Evolutionary conservation across 1,284 basidiomycete species (phyloP), one percentile per base, ranked within the genome.

Genomic region (Phellinidium pouzarii): DNA sequence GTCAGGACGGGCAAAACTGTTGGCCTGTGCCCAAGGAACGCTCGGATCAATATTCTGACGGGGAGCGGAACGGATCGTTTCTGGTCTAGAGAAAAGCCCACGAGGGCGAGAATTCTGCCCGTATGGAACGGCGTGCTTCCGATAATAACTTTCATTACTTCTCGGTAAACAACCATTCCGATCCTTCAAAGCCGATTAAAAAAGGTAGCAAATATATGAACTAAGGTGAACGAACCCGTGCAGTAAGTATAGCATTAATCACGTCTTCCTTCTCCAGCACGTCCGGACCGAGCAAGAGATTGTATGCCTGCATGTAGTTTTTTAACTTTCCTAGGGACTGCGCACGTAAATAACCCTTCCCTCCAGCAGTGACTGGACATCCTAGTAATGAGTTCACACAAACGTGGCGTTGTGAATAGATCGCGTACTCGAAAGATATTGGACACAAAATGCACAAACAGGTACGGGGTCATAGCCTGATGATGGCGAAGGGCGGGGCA

Each of bases 401-500:
- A 42, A 49, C 12, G 42, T 25, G 31, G 19, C 44, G 19, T 4
- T 20, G 40, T 8, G 40, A 31, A 47, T 1, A 37, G 56, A 49
- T 47, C 26, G 72, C 84, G 52, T 64, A 89, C 86, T 78, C 42
- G 66, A 79, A 26, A 89, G 66, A 60, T 76, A 73, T 52, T 87
- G 85, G 41, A 87, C 80, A 65, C 86, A 89, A 62, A 72, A 87
- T 2, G 71, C 79, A 60, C 86, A 89, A 22, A 89, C 86, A 27
- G 73, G 67, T 56, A 78, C 73, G 4, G 69, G 60, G 60, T 85
- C 82, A 63, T 87, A 83, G 2, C 86, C 85, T 22, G 70, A 66
- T 4, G 71, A 68, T 19, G 63, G 54, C 2, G 75, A 75, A 19
- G 59, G 54, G 20, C 84, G 76, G 23, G 84, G 86, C 79, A 86